A percentile compares a stretch with the other conserved stretches of the same genome.
Conservation (phyloP, 257 asterid genomes). For the Solanum infundibuliforme region DNA sequence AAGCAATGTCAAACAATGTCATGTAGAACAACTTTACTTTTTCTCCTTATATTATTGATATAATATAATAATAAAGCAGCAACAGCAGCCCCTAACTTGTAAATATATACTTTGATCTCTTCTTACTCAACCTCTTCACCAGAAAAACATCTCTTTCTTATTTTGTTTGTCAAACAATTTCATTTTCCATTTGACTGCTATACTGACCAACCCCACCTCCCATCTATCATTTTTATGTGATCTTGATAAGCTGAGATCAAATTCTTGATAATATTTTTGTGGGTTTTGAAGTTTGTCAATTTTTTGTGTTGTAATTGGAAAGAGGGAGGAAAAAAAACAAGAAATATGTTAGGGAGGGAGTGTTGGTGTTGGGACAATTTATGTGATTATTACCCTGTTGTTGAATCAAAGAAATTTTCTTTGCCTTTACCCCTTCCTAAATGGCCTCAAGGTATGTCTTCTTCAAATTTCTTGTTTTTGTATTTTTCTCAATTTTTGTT, state of each 20-base stretch:
- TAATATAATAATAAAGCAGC: not conserved
- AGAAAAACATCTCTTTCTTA: not conserved
- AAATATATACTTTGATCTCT: conserved; percentile 15
- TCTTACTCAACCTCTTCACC: conserved; percentile 7
- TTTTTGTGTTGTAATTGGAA: not conserved
- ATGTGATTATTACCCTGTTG: conserved; percentile 8
- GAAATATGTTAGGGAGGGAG: conserved; percentile 36
- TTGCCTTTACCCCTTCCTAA: conserved; percentile 62
- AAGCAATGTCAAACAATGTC: not conserved
- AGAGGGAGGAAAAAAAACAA: not conserved
- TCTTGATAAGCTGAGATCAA: not conserved
- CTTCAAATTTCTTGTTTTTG: not conserved
- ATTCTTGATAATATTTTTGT: not conserved
- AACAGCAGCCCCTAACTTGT: not conserved
- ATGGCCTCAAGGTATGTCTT: conserved; percentile 61
- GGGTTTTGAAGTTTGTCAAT: not conserved
- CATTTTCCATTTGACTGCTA: not conserved
- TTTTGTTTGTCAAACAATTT: not conserved
- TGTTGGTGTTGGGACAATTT: conserved; percentile 24
- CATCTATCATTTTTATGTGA: not conserved
- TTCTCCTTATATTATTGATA: not conserved
- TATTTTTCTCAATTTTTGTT: not conserved
- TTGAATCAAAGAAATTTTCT: conserved; percentile 32
- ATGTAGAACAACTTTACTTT: not conserved
- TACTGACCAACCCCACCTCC: not conserved